A percentile compares a stretch with the other conserved stretches of the same genome.
These are phyloP conservation scores for Corymbia maculata DNA, from an alignment of 345 rosid species.

Conservation along the genomic window DNA sequence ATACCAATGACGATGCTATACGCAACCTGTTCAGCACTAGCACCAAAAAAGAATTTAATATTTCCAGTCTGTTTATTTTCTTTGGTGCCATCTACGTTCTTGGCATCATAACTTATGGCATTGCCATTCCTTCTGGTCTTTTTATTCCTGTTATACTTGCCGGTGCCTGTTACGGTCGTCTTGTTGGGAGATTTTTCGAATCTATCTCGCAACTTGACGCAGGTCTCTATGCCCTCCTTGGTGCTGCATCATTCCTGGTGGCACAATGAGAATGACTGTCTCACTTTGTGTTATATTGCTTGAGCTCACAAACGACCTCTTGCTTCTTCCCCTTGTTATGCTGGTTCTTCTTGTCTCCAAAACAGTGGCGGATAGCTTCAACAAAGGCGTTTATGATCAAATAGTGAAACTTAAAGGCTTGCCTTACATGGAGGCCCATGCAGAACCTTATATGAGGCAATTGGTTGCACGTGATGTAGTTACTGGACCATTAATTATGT, in stretches of 20 bases:
- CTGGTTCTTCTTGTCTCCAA: slow-evolving; percentile 64
- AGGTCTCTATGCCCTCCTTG: slow-evolving; percentile 62
- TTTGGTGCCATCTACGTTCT: slow-evolving; percentile 43
- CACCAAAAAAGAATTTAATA: slow-evolving; percentile 25
- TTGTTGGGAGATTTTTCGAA: slow-evolving; percentile 43
- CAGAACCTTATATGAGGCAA: slow-evolving; percentile 60
- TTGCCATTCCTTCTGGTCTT: slow-evolving; percentile 67
- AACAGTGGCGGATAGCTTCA: slow-evolving; percentile 52
- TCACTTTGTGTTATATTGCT: slow-evolving; percentile 66
- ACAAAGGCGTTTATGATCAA: slow-evolving; percentile 59
- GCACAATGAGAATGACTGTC: slow-evolving; percentile 78
- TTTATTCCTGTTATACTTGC: slow-evolving; percentile 75
- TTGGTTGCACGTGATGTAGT: slow-evolving; percentile 54
- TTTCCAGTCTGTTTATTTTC: slow-evolving; percentile 47
- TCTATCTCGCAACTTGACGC: slow-evolving; percentile 39
- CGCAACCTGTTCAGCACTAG: slow-evolving; percentile 41
- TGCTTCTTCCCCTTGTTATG: slow-evolving; percentile 69
- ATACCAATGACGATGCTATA: slow-evolving; percentile 63
- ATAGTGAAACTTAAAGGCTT: slow-evolving; percentile 58
- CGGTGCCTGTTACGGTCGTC: slow-evolving; percentile 60
- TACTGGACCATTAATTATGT: slow-evolving; percentile 43
- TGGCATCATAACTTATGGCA: slow-evolving; percentile 59
- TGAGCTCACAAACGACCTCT: slow-evolving; percentile 58
- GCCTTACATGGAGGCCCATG: slow-evolving; percentile 62
- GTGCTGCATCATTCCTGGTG: slow-evolving; percentile 75